Evolutionary conservation across 208 protist species (phyloP), one percentile per base, ranked within the genome.

Genomic region (Wallacemonas collosoma): DNA sequence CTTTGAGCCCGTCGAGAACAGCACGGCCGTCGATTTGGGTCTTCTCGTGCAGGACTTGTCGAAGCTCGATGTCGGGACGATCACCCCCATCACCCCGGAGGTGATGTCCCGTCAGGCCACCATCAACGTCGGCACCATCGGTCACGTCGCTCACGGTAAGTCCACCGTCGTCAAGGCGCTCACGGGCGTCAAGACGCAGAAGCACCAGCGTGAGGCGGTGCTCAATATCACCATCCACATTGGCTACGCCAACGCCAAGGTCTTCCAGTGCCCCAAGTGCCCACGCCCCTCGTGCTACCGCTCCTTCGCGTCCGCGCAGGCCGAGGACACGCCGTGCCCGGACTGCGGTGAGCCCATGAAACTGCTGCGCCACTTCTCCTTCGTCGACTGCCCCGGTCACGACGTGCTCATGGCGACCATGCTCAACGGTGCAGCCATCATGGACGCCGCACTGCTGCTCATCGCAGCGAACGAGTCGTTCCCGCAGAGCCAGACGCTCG

Each of bases 361-460:
- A 66, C 83, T 98, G 62, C 82, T 82, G 63, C 83, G 97, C 45
- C 98, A 99, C 82, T 98, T 99, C 58, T 99, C 98, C 45, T 99
- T 99, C 85, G 98, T 99, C 26, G 98, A 99, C 90, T 99, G 98
- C 86, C 98, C 98, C 53, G 98, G 98, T 65, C 99, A 99, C 92
- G 99, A 99, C 90, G 98, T 99, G 85, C 97, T 99, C 53, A 99
- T 99, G 99, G 98, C 99, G 36, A 99, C 99, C 56, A 99, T 99
- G 99, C 94, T 99, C 45, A 99, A 99, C 96, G 99, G 98, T 70
- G 99, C 99, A 26, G 98, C 99, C 72, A 99, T 99, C 77, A 99
- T 99, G 99, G 99, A 99, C 80, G 99, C 99, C n/a, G 99, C 99
- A 8, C 79, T 99, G 44, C 89, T 99, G 41, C 93, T 99, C 11